Evolutionary conservation across 805 yeast species (phyloP).

Genomic region (Monosporozyma unispora): DNA sequence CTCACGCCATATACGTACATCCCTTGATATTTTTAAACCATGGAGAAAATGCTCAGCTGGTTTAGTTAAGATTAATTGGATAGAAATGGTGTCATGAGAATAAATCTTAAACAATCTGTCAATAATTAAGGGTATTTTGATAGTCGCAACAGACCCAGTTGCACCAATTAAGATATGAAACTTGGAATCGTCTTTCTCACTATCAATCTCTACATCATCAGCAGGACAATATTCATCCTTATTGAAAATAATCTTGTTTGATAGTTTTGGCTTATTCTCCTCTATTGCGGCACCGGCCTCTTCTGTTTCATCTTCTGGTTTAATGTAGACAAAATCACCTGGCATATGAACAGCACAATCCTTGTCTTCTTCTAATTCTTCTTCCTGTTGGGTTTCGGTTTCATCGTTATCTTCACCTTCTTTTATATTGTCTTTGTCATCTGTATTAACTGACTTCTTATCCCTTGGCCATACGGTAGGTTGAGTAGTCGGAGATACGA

Average conservation of each 20-base stretch:
- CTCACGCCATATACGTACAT: slow-evolving; percentile 79
- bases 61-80: slow-evolving; percentile 76
- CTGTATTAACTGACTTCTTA: not conserved
- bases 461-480: not conserved
- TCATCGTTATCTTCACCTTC: slow-evolving; percentile 1
- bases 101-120: slow-evolving; percentile 77
- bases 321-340: slow-evolving; percentile 28
- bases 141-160: slow-evolving; percentile 94
- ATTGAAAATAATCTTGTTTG: not conserved
- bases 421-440: not conserved
- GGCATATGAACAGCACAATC: slow-evolving; percentile 30
- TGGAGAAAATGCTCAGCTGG: slow-evolving; percentile 63
- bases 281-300: not conserved
- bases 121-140: slow-evolving; percentile 82
- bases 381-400: too few species aligned
- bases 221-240: slow-evolving; percentile 1
- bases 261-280: slow-evolving; percentile 3
- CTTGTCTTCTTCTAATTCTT: too few species aligned
- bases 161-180: slow-evolving; percentile 85
- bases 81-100: slow-evolving; percentile 62
- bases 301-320: slow-evolving; percentile 3
- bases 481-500: not conserved
- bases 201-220: not conserved
- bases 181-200: slow-evolving; percentile 65
- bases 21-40: slow-evolving; percentile 56